Conservation (phyloP, 1,284 basidiomycete genomes). For the Ustilago bromivora region DNA sequence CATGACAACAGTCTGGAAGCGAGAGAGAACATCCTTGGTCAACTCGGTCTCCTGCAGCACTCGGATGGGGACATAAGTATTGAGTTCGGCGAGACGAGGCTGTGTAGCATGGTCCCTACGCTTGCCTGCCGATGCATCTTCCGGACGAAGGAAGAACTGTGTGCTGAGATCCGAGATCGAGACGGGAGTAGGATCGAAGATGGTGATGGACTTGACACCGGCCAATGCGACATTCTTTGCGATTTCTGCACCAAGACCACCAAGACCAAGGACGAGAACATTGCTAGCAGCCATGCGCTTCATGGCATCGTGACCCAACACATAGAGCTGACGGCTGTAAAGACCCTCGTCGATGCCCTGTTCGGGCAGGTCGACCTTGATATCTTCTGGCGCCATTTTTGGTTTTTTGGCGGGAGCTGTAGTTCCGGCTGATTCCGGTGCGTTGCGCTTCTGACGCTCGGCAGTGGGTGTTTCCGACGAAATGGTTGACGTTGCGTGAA, state of each 20-base stretch:
- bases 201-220: conserved; percentile 96
- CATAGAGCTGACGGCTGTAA: conserved; percentile 68
- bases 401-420: neutral
- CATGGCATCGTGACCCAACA: conserved; percentile 78
- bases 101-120: conserved; percentile 85
- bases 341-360: conserved; percentile 61
- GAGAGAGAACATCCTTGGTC: conserved; percentile 51
- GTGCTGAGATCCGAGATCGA: conserved; percentile 89
- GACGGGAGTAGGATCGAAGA: conserved; percentile 92
- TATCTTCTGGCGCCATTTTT: conserved; percentile 48
- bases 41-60: conserved; percentile 71
- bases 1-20: conserved; percentile 81
- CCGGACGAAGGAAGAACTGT: conserved; percentile 92
- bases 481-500: neutral
- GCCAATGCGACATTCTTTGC: conserved; percentile 96
- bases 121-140: conserved; percentile 79
- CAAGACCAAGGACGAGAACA: conserved; percentile 91
- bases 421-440: neutral
- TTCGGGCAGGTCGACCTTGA: conserved; percentile 56
- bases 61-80: conserved; percentile 93
- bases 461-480: neutral
- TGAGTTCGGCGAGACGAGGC: conserved; percentile 92
- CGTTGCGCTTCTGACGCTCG: conserved; percentile 5
- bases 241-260: conserved; percentile 95
- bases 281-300: conserved; percentile 98